Conservation (phyloP, 2,329 filamentous ascomycete species). For the Dactylonectria macrodidyma region DNA sequence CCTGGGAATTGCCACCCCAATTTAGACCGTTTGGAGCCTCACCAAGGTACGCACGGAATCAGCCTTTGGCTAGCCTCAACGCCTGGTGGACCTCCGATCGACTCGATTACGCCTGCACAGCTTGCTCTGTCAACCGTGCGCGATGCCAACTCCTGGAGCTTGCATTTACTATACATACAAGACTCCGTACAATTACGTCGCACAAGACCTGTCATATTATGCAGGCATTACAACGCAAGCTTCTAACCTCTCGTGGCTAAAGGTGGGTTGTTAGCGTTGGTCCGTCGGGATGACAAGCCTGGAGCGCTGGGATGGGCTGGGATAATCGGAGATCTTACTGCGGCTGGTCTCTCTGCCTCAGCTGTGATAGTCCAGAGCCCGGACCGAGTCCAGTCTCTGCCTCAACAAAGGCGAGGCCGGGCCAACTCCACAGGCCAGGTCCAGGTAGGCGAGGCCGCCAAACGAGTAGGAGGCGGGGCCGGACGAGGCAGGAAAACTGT, state of each 20-base stretch:
- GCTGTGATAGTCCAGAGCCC: neutral
- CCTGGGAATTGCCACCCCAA: constrained; percentile 26
- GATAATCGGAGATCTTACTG: neutral
- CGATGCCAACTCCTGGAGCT: neutral
- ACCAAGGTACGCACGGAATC: constrained; percentile 27
- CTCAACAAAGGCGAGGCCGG: neutral
- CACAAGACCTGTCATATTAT: neutral
- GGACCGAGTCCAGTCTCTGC: neutral
- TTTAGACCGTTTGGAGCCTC: constrained; percentile 26
- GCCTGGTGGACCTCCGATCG: neutral
- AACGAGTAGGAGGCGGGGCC: neutral
- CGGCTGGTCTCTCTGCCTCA: neutral
- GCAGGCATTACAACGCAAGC: neutral
- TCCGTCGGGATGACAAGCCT: neutral
- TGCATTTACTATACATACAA: neutral
- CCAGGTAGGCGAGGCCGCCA: neutral
- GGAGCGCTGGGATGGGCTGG: neutral
- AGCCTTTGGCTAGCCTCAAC: neutral
- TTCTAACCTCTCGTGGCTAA: neutral
- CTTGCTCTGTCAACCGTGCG: neutral
- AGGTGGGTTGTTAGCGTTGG: neutral
- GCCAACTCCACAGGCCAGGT: neutral
- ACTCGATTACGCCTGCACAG: too few species aligned
- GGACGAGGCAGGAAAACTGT: neutral
- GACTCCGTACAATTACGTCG: too few species aligned